A percentile compares a stretch with the other conserved stretches of the same genome.
Conservation (phyloP, 306 rosid genomes). For the Corylus heterophylla region DNA sequence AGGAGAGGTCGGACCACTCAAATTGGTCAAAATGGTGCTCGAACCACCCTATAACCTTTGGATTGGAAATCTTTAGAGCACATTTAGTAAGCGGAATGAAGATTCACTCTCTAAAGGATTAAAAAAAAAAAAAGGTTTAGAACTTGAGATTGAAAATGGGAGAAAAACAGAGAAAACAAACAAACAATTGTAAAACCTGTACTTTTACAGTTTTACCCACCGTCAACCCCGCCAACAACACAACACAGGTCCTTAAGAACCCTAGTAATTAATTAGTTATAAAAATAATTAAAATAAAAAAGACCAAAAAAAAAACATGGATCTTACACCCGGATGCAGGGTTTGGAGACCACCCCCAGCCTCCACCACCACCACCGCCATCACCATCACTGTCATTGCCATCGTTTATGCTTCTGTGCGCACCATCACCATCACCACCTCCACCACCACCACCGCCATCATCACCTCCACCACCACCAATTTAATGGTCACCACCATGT, state of each 20-base stretch:
- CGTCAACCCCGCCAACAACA: not conserved
- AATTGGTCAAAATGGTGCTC: no score
- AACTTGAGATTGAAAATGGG: no score
- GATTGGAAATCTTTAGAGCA: no score
- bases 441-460: not conserved
- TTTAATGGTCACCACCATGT: constrained; percentile 14
- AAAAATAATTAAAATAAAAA: no score
- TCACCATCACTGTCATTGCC: constrained; percentile 6
- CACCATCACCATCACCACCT: not conserved
- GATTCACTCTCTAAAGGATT: no score
- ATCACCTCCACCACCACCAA: constrained; percentile 14
- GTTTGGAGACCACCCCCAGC: constrained; percentile 20
- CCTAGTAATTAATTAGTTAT: not conserved
- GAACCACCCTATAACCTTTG: no score
- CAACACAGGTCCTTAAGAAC: not conserved
- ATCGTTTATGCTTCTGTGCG: not conserved
- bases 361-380: constrained; percentile 13
- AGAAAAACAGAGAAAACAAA: no score
- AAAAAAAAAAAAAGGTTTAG: no score
- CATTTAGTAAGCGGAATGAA: no score
- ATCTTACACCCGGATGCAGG: constrained; percentile 8
- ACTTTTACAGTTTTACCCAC: no score
- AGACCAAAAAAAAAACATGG: constrained; percentile 11
- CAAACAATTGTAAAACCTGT: no score
- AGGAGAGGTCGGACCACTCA: no score